phyloP scores from a whole-genome alignment of 2,329 filamentous ascomycete species.

The Aspergillus brunneoviolaceus region DNA sequence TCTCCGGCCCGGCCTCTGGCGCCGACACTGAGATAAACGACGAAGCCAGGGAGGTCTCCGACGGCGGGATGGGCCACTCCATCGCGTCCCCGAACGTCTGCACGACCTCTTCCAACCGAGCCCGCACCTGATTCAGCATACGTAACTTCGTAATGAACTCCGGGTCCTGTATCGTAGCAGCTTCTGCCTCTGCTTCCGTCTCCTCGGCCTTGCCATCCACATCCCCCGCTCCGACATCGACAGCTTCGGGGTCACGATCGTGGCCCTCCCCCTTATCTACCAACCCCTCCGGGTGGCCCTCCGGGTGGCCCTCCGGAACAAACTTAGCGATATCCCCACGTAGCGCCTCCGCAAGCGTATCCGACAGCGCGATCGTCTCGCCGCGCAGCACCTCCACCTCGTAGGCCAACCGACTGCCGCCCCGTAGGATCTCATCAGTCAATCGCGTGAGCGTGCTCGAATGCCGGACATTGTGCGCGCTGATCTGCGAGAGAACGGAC shows the following conservation, averaged over 20 bases:
- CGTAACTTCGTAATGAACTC: constrained; percentile 74
- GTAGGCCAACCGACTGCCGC: constrained; percentile 84
- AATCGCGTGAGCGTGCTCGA: constrained; percentile 80
- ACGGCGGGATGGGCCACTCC: constrained; percentile 90
- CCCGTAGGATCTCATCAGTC: constrained; percentile 91
- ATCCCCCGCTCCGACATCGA: neutral
- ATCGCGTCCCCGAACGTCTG: constrained; percentile 92
- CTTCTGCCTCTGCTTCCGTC: constrained; percentile 4
- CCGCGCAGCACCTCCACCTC: constrained; percentile 92
- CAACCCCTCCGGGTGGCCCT: constrained; percentile 27
- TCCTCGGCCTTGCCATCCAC: constrained; percentile 6
- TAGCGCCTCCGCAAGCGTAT: constrained; percentile 71
- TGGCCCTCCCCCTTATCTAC: constrained; percentile 5
- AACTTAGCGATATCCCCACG: constrained; percentile 72
- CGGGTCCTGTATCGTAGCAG: constrained; percentile 45
- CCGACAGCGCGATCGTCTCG: constrained; percentile 76
- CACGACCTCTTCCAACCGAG: constrained; percentile 84
- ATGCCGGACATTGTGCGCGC: constrained; percentile 80
- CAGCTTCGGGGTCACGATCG: neutral
- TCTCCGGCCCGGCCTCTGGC: constrained; percentile 67
- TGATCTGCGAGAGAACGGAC: constrained; percentile 80
- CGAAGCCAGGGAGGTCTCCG: constrained; percentile 77
- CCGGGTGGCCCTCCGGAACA: constrained; percentile 48
- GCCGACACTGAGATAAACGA: constrained; percentile 89
- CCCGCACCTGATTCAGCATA: constrained; percentile 76